phyloP scores from a whole-genome alignment of 345 rosid genomes.

The Lepidium didymum region DNA sequence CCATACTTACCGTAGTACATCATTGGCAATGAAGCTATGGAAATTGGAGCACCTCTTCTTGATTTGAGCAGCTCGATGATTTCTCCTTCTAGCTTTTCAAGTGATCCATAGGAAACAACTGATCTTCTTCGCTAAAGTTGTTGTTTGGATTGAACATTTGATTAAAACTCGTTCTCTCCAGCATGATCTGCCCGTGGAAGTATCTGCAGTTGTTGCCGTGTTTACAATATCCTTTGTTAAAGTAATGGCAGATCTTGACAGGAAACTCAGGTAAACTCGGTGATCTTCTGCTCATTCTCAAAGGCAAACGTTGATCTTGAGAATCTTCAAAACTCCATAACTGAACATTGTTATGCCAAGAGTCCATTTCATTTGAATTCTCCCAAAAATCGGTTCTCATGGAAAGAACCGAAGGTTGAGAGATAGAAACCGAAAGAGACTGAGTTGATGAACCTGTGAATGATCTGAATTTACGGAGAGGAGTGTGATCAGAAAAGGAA shows the following conservation, averaged over 20 bases:
- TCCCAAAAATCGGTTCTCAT: conserved; percentile 48
- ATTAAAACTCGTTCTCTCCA: conserved; percentile 45
- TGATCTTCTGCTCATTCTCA: conserved; percentile 57
- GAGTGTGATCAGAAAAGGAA: conserved; percentile 28
- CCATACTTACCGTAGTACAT: conserved; percentile 85
- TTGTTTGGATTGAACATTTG: conserved; percentile 41
- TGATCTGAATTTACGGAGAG: not conserved
- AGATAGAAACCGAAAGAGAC: not conserved
- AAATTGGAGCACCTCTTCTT: conserved; percentile 76
- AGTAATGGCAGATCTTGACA: conserved; percentile 83
- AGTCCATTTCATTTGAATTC: conserved; percentile 38
- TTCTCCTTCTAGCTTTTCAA: conserved; percentile 81
- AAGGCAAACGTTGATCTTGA: conserved; percentile 36
- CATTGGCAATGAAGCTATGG: conserved; percentile 91
- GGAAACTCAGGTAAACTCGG: conserved; percentile 82
- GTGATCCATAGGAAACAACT: conserved; percentile 51
- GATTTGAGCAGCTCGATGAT: conserved; percentile 69
- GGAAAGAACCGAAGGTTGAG: conserved; percentile 6
- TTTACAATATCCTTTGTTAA: conserved; percentile 75
- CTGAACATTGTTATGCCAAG: conserved; percentile 27
- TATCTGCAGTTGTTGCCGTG: conserved; percentile 82
- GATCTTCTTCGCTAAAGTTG: conserved; percentile 47
- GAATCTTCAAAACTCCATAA: conserved; percentile 35
- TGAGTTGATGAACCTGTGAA: not conserved
- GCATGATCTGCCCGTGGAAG: conserved; percentile 47